Evolutionary conservation across 148 eudicot genomes (phyloP), one percentile per base, ranked within the genome.

Genomic region (Camellia granthamiana): DNA sequence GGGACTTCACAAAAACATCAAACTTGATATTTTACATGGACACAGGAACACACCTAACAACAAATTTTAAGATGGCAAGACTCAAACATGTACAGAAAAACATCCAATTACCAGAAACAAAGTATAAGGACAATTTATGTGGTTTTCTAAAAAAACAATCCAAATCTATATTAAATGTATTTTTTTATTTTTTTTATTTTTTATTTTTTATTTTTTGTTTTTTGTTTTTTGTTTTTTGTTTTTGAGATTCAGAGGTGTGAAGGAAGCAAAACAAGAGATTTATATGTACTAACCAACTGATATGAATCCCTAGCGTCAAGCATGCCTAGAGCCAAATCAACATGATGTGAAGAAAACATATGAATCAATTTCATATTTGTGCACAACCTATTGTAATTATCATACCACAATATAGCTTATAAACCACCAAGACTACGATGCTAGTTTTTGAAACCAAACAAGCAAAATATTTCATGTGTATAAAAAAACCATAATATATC

Each of bases 371-470:
- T 19, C 41, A 46, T 62, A 77, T 58, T 15, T 19, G 54, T 2
- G 59, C 69, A 76, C 46, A 23, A 62, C 55, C 58, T 1, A 30
- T 10, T 64, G 61, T 19, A 8, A 7, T 30, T 3, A 64, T 30
- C 18, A 23, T 76, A 30, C 21, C 3, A 61, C 6, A 23, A 11
- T 64, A 47, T 51, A 63, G 58, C 69, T 76, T 21, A 46, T 6
- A 12, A 77, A 49, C 15, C 18, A 64, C 19, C 46, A 64, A 30
- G 6, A 13, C 8, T 16, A 8, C 9, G 3, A 15, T 62, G 18
- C 9, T 49, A 65, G 16, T 51, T 54, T 38, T 67, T 44, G n/a
- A 77, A 77, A 77, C 56, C 52, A 76, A 52, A 63, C 47, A 4
- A 67, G 21, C 14, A 47, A 21, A 38, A 78, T 5, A 41, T 4